These are phyloP conservation scores for Clitoria ternatea DNA, from an alignment of 306 rosid species.

Conservation along the genomic window DNA sequence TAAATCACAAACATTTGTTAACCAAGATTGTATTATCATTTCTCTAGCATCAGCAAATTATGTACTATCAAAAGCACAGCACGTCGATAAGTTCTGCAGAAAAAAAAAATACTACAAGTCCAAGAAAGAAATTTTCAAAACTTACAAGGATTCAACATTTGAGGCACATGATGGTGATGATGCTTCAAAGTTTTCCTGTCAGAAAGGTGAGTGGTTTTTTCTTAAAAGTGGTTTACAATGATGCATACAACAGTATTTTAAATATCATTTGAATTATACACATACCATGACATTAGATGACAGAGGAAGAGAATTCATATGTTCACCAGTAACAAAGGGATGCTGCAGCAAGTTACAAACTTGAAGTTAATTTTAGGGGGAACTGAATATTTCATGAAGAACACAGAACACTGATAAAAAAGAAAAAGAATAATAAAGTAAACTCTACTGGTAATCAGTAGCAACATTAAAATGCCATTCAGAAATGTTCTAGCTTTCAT, in stretches of 20 bases:
- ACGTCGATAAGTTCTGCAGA: not conserved
- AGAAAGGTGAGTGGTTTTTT: conserved; percentile 15
- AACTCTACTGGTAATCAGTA: conserved; percentile 3
- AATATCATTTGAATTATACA: conserved; percentile 29
- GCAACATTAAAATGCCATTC: conserved; percentile 14
- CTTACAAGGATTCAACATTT: conserved; percentile 49
- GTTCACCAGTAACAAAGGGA: conserved; percentile 80
- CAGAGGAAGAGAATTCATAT: conserved; percentile 35
- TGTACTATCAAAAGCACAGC: not conserved
- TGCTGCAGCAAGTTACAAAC: conserved; percentile 61
- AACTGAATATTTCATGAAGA: conserved; percentile 21
- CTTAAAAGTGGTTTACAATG: conserved; percentile 15
- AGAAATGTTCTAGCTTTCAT: conserved; percentile 5
- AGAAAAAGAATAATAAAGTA: not conserved
- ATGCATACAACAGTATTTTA: conserved; percentile 9
- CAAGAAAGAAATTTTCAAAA: no score
- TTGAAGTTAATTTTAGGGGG: conserved; percentile 18
- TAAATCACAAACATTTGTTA: conserved; percentile 48
- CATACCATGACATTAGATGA: conserved; percentile 58
- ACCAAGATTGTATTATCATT: conserved; percentile 34
- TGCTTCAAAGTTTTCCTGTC: conserved; percentile 53
- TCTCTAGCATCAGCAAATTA: conserved; percentile 36
- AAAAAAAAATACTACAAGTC: no score
- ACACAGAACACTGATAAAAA: not conserved
- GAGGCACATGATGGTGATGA: conserved; percentile 41